A percentile compares a stretch with the other conserved stretches of the same genome.
Conservation (phyloP, 495 filamentous ascomycete species). For the Recurvomyces mirabilis region DNA sequence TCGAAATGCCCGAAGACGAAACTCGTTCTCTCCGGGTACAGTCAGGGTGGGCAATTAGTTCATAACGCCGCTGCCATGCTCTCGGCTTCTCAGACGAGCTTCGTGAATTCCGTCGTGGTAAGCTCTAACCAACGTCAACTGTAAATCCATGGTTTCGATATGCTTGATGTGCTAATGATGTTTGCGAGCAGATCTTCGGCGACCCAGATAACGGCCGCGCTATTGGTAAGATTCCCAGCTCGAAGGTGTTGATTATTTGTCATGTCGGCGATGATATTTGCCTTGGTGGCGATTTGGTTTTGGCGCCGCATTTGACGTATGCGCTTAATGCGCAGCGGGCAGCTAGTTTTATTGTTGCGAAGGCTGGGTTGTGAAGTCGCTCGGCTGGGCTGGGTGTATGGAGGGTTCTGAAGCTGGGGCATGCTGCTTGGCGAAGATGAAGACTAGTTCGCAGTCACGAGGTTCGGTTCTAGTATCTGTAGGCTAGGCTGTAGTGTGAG, state of each 20-base stretch:
- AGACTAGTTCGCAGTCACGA: too few relatives aligned
- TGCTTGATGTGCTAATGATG: background rate
- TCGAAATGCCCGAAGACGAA: constrained; percentile 25
- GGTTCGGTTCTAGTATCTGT: too few relatives aligned
- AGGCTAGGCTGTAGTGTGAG: too few relatives aligned
- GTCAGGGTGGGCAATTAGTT: constrained; percentile 24
- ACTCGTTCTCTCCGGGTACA: constrained; percentile 24
- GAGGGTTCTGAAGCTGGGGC: too few relatives aligned
- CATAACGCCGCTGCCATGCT: constrained; percentile 23
- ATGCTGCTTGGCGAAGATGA: too few relatives aligned
- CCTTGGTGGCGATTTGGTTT: constrained; percentile 11
- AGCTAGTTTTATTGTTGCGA: constrained; percentile 3
- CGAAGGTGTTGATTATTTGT: constrained; percentile 24
- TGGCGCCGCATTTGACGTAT: constrained; percentile 25
- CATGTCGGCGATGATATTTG: constrained; percentile 24
- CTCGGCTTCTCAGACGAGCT: constrained; percentile 15
- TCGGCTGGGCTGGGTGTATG: too few relatives aligned
- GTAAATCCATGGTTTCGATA: background rate
- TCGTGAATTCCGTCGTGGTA: constrained; percentile 23
- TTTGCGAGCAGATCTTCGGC: constrained; percentile 21
- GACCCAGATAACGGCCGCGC: constrained; percentile 24
- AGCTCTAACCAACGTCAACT: background rate
- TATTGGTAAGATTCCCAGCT: constrained; percentile 19
- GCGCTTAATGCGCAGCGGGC: constrained; percentile 6
- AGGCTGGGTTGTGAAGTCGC: constrained; percentile 8